Evolutionary conservation across 1,139 yeast species (phyloP).

Genomic region (Yamadazyma aaseri): DNA sequence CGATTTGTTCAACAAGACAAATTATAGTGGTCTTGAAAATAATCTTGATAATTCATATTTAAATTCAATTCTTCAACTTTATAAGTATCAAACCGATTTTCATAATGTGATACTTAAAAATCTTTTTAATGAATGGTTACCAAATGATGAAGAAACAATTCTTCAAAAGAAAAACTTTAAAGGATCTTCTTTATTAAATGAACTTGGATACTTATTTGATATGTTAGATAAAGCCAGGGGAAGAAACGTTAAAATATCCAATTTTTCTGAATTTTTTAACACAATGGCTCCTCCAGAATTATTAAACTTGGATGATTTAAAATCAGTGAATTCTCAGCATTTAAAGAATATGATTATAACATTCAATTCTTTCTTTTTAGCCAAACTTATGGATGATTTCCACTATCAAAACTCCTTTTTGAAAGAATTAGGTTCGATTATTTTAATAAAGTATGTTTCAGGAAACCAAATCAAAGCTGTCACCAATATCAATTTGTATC

Average conservation of each 20-base stretch:
- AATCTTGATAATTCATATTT: slow-evolving; percentile 80
- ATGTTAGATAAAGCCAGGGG: slow-evolving; percentile 86
- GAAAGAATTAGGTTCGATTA: slow-evolving; percentile 20
- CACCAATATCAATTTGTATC: slow-evolving; percentile 23
- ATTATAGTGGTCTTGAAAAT: slow-evolving; percentile 83
- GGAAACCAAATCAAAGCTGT: slow-evolving; percentile 12
- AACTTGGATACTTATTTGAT: slow-evolving; percentile 85
- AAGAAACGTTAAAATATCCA: slow-evolving; percentile 65
- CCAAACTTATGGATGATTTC: slow-evolving; percentile 50
- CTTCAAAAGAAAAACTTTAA: slow-evolving; percentile 30
- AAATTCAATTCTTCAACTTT: slow-evolving; percentile 79
- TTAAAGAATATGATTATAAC: slow-evolving; percentile 46
- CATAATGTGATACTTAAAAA: slow-evolving; percentile 62
- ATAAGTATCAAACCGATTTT: slow-evolving; percentile 71
- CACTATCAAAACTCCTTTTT: slow-evolving; percentile 21
- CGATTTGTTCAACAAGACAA: slow-evolving; percentile 72
- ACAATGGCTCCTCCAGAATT: slow-evolving; percentile 49
- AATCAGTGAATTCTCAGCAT: slow-evolving; percentile 33
- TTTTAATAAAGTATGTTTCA: slow-evolving; percentile 38
- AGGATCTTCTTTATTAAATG: slow-evolving; percentile 63
- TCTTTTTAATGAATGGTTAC: slow-evolving; percentile 58
- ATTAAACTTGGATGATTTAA: slow-evolving; percentile 48
- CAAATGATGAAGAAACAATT: slow-evolving; percentile 34
- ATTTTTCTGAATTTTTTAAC: slow-evolving; percentile 55
- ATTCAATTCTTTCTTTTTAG: slow-evolving; percentile 61